phyloP scores from a whole-genome alignment of 306 rosid genomes.

The Pterocarpus santalinus region DNA sequence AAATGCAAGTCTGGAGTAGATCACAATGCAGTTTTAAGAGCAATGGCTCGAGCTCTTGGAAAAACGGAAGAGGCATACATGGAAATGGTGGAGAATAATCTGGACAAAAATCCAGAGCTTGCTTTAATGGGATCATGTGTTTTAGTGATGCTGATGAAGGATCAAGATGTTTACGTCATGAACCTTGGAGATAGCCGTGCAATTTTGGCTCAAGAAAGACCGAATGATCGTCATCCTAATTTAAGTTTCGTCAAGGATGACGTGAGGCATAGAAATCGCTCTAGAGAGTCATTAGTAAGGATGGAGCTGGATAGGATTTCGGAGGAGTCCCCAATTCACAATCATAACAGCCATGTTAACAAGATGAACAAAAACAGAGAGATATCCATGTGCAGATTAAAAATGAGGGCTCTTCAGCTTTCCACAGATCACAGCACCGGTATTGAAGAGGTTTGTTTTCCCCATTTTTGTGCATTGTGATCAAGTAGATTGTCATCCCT shows the following conservation, averaged over 20 bases:
- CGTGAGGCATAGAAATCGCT: conserved; percentile 61
- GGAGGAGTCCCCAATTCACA: conserved; percentile 76
- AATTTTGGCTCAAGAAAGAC: conserved; percentile 72
- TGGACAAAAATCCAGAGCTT: conserved; percentile 72
- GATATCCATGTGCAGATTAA: conserved; percentile 65
- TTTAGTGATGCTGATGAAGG: conserved; percentile 79
- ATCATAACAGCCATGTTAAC: conserved; percentile 58
- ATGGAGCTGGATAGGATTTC: conserved; percentile 80
- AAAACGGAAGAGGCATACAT: conserved; percentile 69
- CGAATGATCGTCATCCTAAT: conserved; percentile 69
- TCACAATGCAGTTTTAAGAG: conserved; percentile 68
- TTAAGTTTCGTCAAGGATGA: conserved; percentile 60
- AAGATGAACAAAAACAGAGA: conserved; percentile 67
- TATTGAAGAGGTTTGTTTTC: conserved; percentile 62
- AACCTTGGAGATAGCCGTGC: conserved; percentile 77
- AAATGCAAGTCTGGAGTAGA: conserved; percentile 70
- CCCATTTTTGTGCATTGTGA: conserved; percentile 25
- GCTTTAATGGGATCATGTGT: conserved; percentile 82
- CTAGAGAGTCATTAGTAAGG: conserved; percentile 69
- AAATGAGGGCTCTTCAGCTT: conserved; percentile 79
- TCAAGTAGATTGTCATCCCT: not conserved
- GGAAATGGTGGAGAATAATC: conserved; percentile 69
- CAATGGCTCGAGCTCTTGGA: conserved; percentile 74
- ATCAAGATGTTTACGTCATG: conserved; percentile 82
- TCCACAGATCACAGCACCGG: conserved; percentile 73